Conservation (phyloP, 306 rosid species). For the Cucumis hystrix region DNA sequence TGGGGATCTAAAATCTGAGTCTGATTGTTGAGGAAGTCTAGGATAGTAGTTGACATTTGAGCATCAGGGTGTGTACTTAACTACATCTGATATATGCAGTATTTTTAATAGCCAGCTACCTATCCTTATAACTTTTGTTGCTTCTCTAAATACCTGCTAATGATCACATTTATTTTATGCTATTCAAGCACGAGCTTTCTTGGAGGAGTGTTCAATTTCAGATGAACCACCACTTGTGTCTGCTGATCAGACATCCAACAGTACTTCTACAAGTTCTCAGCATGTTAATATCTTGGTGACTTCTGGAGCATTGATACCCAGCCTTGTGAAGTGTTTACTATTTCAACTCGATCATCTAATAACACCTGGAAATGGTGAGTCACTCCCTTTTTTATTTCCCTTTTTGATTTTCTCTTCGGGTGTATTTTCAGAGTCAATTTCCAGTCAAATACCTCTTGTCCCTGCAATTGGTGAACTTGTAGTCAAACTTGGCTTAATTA, state of each 20-base stretch:
- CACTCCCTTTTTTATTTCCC: neutral
- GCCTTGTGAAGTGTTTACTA: conserved; percentile 83
- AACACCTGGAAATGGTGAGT: conserved; percentile 61
- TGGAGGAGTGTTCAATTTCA: conserved; percentile 55
- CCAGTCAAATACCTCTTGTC: neutral
- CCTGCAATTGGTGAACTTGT: neutral
- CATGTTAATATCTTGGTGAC: conserved; percentile 69
- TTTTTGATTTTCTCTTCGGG: neutral
- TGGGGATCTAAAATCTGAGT: neutral
- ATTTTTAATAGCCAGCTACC: neutral
- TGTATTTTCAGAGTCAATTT: neutral
- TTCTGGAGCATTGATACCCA: conserved; percentile 81
- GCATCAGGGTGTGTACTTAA: neutral
- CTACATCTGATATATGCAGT: neutral
- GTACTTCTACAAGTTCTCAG: conserved; percentile 22
- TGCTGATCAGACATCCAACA: conserved; percentile 26
- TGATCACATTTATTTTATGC: conserved; percentile 10
- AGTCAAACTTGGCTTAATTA: conserved; percentile 3
- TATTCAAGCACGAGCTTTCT: conserved; percentile 50
- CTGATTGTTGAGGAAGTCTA: neutral
- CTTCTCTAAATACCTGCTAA: neutral
- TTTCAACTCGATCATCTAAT: conserved; percentile 53
- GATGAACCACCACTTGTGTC: conserved; percentile 23
- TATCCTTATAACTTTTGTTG: neutral
- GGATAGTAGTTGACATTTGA: neutral